Base-by-base conservation (phyloP, 129 eudicot species). In the Centrapalus pauciflorus region DNA sequence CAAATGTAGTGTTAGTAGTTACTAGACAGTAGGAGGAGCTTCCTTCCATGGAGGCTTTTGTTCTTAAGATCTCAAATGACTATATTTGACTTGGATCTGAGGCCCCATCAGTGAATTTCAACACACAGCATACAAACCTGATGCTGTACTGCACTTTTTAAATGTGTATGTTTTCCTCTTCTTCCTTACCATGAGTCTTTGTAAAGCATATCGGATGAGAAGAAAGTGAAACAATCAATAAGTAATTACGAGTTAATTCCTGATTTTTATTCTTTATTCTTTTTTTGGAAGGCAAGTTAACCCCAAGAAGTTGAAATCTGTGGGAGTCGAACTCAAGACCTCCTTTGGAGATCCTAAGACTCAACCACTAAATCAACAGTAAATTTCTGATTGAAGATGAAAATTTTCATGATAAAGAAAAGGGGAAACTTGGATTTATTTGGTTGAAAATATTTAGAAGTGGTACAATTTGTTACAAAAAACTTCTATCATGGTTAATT, bases 401-500 rank as follows among this genome's bases (percentile, higher is more conserved):
- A 61, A 10, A 4, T 45, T 16, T n/a, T 28, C 20, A 65, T 23
- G 28, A 5, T 43, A 41, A 64, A 8, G 27, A 65, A 45, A 65
- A 25, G 43, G 14, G n/a, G 27, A 27, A 16, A 16, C 57, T 65
- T 46, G 26, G 28, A 46, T 46, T 45, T 28, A 65, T 50, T 3
- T 9, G 3, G 16, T 51, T 72, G 25, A 57, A 14, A 34, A 23
- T 29, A 49, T 37, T 28, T 49, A 24, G 24, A 71, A 55, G 41
- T 13, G 33, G 63, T 73, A 73, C 26, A 16, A 13, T 12, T 24
- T 40, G 70, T 52, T 55, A 54, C 52, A 68, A 54, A 41, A 40
- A 17, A 10, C 25, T 55, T 24, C 28, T 55, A 16, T 28, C 62
- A 41, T 57, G 45, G 8, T 32, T 60, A 13, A 23, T 60, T 61